Evolutionary conservation across 2,329 filamentous ascomycete species (phyloP).

Genomic region (Thelonectria blattea): DNA sequence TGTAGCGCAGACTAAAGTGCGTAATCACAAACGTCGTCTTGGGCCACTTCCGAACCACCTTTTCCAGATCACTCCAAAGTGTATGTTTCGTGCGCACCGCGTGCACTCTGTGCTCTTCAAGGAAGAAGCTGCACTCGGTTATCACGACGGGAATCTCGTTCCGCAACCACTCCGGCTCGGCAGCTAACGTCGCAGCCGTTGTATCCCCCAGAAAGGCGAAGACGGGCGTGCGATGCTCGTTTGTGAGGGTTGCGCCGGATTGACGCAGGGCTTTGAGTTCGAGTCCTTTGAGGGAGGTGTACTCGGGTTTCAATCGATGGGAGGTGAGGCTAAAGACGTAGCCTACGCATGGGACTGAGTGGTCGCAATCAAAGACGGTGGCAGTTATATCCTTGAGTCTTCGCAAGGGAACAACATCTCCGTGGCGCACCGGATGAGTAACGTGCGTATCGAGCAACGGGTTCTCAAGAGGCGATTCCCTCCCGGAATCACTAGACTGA

Average conservation of each 20-base stretch:
- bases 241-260: conserved; percentile 48
- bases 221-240: conserved; percentile 45
- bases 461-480: conserved; percentile 18
- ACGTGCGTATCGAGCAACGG: conserved; percentile 47
- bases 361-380: conserved; percentile 52
- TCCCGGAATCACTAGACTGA: conserved; percentile 15
- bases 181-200: conserved; percentile 48
- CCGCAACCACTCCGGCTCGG: conserved; percentile 48
- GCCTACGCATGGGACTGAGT: conserved; percentile 54
- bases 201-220: conserved; percentile 58
- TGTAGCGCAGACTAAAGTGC: conserved; percentile 56
- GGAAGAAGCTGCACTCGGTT: conserved; percentile 57
- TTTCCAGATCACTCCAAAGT: conserved; percentile 53
- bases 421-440: conserved; percentile 45
- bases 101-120: conserved; percentile 50
- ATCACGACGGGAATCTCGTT: conserved; percentile 52
- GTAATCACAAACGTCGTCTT: conserved; percentile 53
- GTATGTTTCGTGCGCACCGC: conserved; percentile 56
- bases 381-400: conserved; percentile 47
- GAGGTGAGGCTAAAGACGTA: conserved; percentile 52
- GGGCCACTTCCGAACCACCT: conserved; percentile 50
- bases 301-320: conserved; percentile 48
- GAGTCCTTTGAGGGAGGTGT: conserved; percentile 42
- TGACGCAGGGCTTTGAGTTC: conserved; percentile 48
- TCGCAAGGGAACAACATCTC: conserved; percentile 45